Conservation (phyloP, 1,284 basidiomycete species). For the Puccinia polysora region DNA sequence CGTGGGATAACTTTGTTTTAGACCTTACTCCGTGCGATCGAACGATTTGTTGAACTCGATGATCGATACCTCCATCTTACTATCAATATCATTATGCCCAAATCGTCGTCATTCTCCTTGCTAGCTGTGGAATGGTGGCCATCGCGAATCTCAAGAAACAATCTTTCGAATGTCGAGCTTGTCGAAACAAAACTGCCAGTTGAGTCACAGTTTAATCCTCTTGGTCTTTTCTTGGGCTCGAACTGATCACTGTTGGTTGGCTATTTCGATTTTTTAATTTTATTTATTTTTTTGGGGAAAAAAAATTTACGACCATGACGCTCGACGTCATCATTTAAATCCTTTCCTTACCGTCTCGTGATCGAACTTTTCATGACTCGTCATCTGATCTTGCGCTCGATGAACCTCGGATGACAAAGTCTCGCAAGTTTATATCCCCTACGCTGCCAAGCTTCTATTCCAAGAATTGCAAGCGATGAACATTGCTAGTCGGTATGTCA, state of each 20-base stretch:
- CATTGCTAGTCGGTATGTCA: conserved; percentile 49
- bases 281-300: too few species aligned
- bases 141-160: conserved; percentile 76
- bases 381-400: too few species aligned
- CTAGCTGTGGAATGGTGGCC: conserved; percentile 83
- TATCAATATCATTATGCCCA: conserved; percentile 35
- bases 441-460: conserved; percentile 72
- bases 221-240: conserved; percentile 58
- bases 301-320: too few species aligned
- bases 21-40: conserved; percentile 26
- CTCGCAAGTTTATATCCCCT: conserved; percentile 55
- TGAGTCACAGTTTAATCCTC: conserved; percentile 87
- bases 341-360: too few species aligned
- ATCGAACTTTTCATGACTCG: too few species aligned
- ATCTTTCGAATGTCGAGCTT: conserved; percentile 69
- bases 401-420: too few species aligned
- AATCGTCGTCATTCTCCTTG: not conserved
- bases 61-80: not conserved
- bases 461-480: conserved; percentile 62
- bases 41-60: not conserved
- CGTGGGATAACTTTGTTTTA: conserved; percentile 24
- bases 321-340: too few species aligned
- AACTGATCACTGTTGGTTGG: not conserved
- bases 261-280: not conserved
- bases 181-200: conserved; percentile 89